Evolutionary conservation across 352 stramenopile genomes (phyloP), one percentile per base, ranked within the genome.

Genomic region (Halophytophthora batemanensis): DNA sequence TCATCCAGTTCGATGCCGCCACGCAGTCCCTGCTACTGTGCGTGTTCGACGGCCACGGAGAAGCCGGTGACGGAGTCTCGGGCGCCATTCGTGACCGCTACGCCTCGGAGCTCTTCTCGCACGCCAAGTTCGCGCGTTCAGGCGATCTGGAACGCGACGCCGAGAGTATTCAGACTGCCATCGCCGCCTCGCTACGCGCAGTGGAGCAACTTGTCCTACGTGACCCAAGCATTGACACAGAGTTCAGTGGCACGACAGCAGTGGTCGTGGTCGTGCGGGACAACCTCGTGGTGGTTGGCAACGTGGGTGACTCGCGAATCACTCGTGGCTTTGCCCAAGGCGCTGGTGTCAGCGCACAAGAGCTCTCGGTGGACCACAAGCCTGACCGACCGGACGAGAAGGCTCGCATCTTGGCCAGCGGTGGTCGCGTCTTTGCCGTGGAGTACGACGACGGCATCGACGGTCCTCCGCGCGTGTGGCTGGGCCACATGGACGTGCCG

Each of bases 371-470:
- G 50, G 97, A 99, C 78, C 97, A 99, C 77, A 99, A 99, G 61
- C 97, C 97, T 0, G 96, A 99, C 58, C 77, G 83, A 45, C 87
- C 96, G 13, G 81, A 86, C 45, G 96, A 99, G 67, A 98, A 98
- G 66, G 87, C 93, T 29, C 88, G 95, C 22, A 98, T 99, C 61
- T 34, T 98, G 50, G 80, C 84, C 0, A 91, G 86, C 45, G 96
- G 96, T 14, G 97, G 97, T 5, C 89, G 97, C 33, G 97, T 99
- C 22, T 99, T 99, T 75, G 92, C 93, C 1, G 94, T 99, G 21
- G 90, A 99, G 72, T 99, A 99, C 63, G 96, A 99, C 53, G 96
- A 99, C 66, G 97, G 97, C 45, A 96, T 99, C 58, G 95, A 99
- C 69, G 97, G 96, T 5, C 96, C 96, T 35, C 90, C 96, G 34